Evolutionary conservation across 106 monocot species (phyloP), one percentile per base, ranked within the genome.

Genomic region (Allium sativum): DNA sequence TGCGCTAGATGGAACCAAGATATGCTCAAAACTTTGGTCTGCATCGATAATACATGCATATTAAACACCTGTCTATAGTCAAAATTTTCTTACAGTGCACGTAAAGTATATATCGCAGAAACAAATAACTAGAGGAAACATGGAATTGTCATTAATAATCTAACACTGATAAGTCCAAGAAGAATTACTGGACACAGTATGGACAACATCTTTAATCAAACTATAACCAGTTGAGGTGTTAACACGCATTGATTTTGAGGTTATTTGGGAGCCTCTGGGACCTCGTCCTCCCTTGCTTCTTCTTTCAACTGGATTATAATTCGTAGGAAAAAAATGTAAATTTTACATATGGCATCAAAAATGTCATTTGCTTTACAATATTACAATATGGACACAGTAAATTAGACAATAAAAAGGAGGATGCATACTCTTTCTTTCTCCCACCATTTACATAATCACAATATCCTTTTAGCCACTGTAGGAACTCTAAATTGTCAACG

Each of bases 291-390:
- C 83, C 70, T 89, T 94, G 77, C 58, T 81, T 56, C 94, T 81
- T 74, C 94, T 86, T 61, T 89, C 86, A 13, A 81, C 81, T 59
- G 94, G 94, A 45, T 94, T 89, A 68, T 94, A 94, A 73, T 86
- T 89, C 65, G 89, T 94, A 66, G 21, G 72, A 66, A 16, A 15
- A 43, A 53, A 31, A 15, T 45, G 31, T 7, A 15, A 63, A 17
- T 61, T 18, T 4, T 44, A 56, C 13, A 13, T 13, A 20, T 0
- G 21, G 31, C 5, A 31, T 31, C 31, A 31, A 31, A 5, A 3
- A 31, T 31, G 31, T n/a, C 44, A 10, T 44, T 45, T 44, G 19
- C 5, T 16, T 18, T 61, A 48, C 48, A 6, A 45, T 21, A 63
- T 12, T 31, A 48, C 22, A 48, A 48, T 41, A 47, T 48, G 17